phyloP scores from a whole-genome alignment of 2,329 filamentous ascomycete species.

The Botrytis squamosa region DNA sequence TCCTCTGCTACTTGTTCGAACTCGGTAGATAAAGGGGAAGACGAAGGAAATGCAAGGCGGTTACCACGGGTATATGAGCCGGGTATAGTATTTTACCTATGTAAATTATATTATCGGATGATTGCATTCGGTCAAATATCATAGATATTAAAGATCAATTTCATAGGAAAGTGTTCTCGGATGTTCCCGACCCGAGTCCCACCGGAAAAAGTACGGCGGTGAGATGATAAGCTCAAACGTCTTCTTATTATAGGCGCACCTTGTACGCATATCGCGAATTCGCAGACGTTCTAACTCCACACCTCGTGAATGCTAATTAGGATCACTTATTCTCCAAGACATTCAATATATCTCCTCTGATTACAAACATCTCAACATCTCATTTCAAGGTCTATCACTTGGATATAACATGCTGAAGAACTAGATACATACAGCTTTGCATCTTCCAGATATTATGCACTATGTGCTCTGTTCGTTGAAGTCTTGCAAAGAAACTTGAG shows the following conservation, averaged over 20 bases:
- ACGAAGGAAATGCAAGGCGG: neutral
- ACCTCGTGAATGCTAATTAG: neutral
- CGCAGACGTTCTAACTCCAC: neutral
- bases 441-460: neutral
- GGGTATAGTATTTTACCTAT: neutral
- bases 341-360: neutral
- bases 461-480: neutral
- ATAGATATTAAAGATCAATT: neutral
- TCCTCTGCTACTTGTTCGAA: neutral
- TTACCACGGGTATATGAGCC: neutral
- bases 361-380: neutral
- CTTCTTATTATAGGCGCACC: neutral
- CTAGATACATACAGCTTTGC: neutral
- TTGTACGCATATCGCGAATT: neutral
- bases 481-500: neutral
- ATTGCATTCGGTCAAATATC: neutral
- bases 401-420: neutral
- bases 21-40: conserved; percentile 2
- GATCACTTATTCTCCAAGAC: neutral
- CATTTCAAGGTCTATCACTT: neutral
- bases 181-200: neutral
- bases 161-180: neutral
- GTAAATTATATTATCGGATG: neutral
- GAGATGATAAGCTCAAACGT: neutral
- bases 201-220: neutral